These are phyloP conservation scores for Solanum chiquidenum DNA, from an alignment of 257 asterid species.

Conservation along the genomic window DNA sequence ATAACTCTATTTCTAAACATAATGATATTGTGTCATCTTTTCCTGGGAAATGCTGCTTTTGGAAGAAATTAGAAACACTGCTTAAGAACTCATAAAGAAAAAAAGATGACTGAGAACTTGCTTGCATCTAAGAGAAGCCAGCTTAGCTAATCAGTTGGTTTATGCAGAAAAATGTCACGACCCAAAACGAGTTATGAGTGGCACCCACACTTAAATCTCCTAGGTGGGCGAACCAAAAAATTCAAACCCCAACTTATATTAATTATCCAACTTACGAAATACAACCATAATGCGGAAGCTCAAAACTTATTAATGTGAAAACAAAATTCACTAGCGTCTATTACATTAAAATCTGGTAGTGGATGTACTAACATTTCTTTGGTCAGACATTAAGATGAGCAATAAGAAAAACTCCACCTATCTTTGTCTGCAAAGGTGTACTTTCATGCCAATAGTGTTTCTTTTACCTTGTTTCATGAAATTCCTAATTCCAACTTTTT, in stretches of 20 bases:
- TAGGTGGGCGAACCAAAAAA: too few species aligned
- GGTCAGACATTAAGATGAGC: background rate
- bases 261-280: too few species aligned
- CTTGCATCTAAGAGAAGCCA: background rate
- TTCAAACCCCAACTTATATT: too few species aligned
- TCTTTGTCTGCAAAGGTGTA: background rate
- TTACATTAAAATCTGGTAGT: background rate
- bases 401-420: background rate
- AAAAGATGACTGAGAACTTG: background rate
- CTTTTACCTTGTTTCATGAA: background rate
- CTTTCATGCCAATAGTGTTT: background rate
- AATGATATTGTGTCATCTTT: background rate
- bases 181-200: too few species aligned
- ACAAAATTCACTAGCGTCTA: too few species aligned
- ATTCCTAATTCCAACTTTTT: background rate
- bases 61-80: background rate
- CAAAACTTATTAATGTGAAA: too few species aligned
- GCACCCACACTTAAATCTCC: too few species aligned
- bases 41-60: background rate
- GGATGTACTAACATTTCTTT: background rate
- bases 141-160: background rate
- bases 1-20: background rate
- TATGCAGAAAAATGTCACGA: background rate
- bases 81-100: background rate
- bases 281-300: too few species aligned